Evolutionary conservation across 352 stramenopile species (phyloP).

Genomic region (Blastocystis hominis): DNA sequence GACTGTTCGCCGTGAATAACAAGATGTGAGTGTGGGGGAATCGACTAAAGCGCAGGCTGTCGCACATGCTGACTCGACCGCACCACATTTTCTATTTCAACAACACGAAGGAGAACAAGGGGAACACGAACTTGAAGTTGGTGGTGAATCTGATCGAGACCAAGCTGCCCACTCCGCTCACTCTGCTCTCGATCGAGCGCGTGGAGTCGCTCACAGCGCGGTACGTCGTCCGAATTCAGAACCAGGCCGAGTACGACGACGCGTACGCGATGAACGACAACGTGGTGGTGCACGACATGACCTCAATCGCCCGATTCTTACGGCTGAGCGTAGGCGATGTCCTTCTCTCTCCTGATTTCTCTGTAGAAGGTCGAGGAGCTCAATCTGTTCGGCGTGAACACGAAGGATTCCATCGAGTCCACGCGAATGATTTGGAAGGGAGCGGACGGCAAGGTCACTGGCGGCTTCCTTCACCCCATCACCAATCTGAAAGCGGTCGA

Average conservation of each 20-base stretch:
- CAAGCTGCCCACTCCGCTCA: background rate
- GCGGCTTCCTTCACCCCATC: background rate
- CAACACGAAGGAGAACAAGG: constrained; percentile 56
- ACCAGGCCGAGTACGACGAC: constrained; percentile 4
- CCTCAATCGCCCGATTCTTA: background rate
- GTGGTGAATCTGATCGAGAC: background rate
- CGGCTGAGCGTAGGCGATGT: background rate
- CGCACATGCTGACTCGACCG: background rate
- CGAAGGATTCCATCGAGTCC: background rate
- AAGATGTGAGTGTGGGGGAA: background rate
- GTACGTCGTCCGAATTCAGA: background rate
- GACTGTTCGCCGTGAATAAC: background rate
- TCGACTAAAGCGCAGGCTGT: background rate
- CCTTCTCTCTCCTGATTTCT: background rate
- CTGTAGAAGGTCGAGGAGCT: constrained; percentile 14
- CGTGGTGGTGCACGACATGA: background rate
- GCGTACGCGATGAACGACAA: background rate
- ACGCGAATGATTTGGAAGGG: background rate
- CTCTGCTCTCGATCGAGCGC: background rate
- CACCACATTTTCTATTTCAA: constrained; percentile 44
- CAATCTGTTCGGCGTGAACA: background rate
- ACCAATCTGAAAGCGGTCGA: background rate
- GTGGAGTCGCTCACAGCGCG: background rate
- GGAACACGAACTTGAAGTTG: constrained; percentile 40
- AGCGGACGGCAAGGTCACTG: background rate